phyloP scores from a whole-genome alignment of 768 basidiomycete genomes.

The Tylopilus balloui region DNA sequence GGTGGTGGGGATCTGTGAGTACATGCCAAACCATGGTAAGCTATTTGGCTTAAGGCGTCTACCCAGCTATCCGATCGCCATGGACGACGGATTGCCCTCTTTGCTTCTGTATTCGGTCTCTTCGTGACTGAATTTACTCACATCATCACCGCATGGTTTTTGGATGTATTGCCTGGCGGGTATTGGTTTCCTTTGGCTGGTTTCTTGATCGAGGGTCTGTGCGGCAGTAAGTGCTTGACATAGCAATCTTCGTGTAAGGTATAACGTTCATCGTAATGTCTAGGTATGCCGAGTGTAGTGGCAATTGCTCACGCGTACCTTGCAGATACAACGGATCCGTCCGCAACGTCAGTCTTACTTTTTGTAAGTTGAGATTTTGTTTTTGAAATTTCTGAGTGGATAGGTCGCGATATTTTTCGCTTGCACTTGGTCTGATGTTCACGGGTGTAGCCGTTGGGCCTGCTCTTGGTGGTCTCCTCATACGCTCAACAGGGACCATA shows the following conservation, averaged over 20 bases:
- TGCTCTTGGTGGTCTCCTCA: conserved; percentile 59
- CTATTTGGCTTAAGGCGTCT: neutral
- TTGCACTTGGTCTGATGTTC: conserved; percentile 64
- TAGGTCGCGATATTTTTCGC: conserved; percentile 64
- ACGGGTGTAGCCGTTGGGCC: conserved; percentile 78
- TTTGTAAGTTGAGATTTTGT: neutral
- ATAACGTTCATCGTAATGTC: conserved; percentile 5
- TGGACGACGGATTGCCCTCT: conserved; percentile 65
- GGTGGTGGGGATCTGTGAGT: conserved; percentile 82
- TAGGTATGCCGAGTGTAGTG: conserved; percentile 47
- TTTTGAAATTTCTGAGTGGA: conserved; percentile 1
- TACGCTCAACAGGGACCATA: conserved; percentile 49
- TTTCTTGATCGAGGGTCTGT: conserved; percentile 58
- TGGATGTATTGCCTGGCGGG: conserved; percentile 64
- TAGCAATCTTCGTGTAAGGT: neutral
- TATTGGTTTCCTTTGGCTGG: conserved; percentile 76
- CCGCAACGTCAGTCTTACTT: conserved; percentile 42
- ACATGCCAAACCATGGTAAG: neutral
- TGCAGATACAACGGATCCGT: conserved; percentile 59
- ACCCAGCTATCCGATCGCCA: conserved; percentile 68
- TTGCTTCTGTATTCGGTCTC: conserved; percentile 56
- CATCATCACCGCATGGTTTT: conserved; percentile 58
- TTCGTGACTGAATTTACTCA: conserved; percentile 62
- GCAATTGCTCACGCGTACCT: conserved; percentile 64
- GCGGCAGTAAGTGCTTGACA: conserved; percentile 54